A percentile compares a stretch with the other conserved stretches of the same genome.
Conservation (phyloP, 345 rosid genomes). For the Carallia pectinifolia region DNA sequence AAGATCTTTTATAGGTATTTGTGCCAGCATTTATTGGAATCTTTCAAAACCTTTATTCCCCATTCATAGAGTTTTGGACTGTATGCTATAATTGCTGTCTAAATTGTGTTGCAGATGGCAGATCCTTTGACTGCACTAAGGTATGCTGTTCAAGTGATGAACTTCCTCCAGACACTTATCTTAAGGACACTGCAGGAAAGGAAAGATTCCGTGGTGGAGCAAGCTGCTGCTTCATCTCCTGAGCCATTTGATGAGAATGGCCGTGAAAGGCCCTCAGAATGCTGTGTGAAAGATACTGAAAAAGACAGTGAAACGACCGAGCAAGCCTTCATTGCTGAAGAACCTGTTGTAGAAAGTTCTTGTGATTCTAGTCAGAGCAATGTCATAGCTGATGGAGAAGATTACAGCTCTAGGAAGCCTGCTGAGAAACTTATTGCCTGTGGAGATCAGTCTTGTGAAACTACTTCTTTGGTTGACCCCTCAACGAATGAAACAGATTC, state of each 20-base stretch:
- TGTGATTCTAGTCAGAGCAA: conserved; percentile 22
- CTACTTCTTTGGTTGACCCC: conserved; percentile 16
- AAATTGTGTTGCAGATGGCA: conserved; percentile 25
- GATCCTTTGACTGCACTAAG: conserved; percentile 31
- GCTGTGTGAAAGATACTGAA: conserved; percentile 28
- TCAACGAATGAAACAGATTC: conserved; percentile 15
- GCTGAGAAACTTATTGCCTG: conserved; percentile 12
- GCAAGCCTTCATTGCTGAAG: conserved; percentile 33
- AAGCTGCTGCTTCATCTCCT: conserved; percentile 5
- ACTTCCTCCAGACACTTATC: conserved; percentile 28
- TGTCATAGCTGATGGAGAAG: conserved; percentile 32
- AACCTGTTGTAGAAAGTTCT: conserved; percentile 35
- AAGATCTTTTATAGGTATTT: neutral
- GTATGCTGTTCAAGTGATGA: conserved; percentile 35
- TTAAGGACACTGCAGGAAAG: conserved; percentile 21
- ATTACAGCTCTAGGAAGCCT: conserved; percentile 11
- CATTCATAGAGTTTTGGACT: neutral
- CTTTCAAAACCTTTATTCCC: too few species aligned
- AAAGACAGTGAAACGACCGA: conserved; percentile 42
- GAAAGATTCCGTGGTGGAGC: conserved; percentile 21
- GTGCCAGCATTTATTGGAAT: neutral
- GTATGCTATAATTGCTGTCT: neutral
- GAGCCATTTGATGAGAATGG: conserved; percentile 28
- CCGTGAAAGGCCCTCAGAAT: conserved; percentile 19
- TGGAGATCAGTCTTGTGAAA: conserved; percentile 18